Base-by-base conservation (phyloP, 2,329 filamentous ascomycete species). In the Penicillium sp. region DNA sequence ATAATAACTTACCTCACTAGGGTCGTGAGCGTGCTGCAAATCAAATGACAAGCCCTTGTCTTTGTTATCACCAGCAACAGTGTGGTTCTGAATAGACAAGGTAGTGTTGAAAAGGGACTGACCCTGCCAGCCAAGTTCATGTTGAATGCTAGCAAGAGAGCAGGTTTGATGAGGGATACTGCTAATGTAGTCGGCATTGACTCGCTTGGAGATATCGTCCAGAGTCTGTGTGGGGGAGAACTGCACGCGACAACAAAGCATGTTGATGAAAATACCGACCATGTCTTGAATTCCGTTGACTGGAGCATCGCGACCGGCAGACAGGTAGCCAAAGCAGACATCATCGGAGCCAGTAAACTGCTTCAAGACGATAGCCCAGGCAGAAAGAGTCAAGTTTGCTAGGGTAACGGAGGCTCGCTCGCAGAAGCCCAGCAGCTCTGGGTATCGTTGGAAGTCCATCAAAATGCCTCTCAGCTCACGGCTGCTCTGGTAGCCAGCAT, bases 261-360 rank as follows among this genome's bases (percentile, higher is more conserved):
- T 83, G 53, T 83, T 84, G 57, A 85, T 80, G 48, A 84, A 81
- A 14, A 74, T 71, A 4, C 80, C 80, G 44, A 82, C 76, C 21
- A 77, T 76, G 26, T 77, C 73, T 48, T 80, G 72, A 11, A 83
- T 77, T 2, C 73, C 74, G 5, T 73, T 66, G 9, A 83, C 68
- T 3, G 78, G 76, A 14, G 77, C 70, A 61, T 83, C 79, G 53
- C 77, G 69, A 16, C 76, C 75, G 19, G 75, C 73, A 9, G 72
- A 71, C 4, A 75, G 64, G 46, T 76, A 75, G 5, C 75, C 77
- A 51, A 79, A 79, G 27, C 70, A 75, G 11, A 79, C 69, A 49
- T 78, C 75, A 29, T 73, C 67, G 3, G 68, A 70, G 1, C 60
- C 59, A 1, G 70, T 74, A 48, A 71, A 69, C 5, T 63, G 59